These are phyloP conservation scores for Microdochium nivale DNA, from an alignment of 2,329 filamentous ascomycete genomes.

Conservation along the genomic window DNA sequence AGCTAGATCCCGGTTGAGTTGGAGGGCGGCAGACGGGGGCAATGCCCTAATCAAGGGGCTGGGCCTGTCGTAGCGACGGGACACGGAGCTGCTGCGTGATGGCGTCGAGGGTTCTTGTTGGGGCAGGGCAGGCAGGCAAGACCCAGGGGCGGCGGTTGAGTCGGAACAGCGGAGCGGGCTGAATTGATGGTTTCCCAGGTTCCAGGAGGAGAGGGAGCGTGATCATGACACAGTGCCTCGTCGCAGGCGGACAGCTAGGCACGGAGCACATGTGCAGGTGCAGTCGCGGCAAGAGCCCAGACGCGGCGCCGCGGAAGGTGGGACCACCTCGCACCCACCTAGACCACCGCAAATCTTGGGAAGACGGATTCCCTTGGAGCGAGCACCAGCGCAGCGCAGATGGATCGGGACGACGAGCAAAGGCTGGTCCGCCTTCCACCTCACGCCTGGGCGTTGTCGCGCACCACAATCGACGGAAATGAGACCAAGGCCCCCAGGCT, in stretches of 20 bases:
- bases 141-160: neutral
- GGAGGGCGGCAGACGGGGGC: neutral
- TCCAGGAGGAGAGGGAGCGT: neutral
- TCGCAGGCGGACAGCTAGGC: neutral
- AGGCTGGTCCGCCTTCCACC: neutral
- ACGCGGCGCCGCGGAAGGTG: neutral
- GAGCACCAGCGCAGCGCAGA: neutral
- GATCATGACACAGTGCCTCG: neutral
- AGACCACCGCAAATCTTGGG: neutral
- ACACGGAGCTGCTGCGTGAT: neutral
- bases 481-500: slow-evolving; percentile 27
- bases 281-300: neutral
- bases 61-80: neutral
- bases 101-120: neutral
- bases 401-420: neutral
- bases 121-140: neutral
- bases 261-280: neutral
- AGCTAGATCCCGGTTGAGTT: no score
- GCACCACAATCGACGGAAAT: slow-evolving; percentile 13
- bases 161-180: neutral
- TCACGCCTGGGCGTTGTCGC: neutral
- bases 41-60: neutral
- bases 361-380: neutral
- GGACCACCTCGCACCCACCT: neutral
- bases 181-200: neutral